Base-by-base conservation (phyloP, 768 basidiomycete species). In the Kwoniella pini region DNA sequence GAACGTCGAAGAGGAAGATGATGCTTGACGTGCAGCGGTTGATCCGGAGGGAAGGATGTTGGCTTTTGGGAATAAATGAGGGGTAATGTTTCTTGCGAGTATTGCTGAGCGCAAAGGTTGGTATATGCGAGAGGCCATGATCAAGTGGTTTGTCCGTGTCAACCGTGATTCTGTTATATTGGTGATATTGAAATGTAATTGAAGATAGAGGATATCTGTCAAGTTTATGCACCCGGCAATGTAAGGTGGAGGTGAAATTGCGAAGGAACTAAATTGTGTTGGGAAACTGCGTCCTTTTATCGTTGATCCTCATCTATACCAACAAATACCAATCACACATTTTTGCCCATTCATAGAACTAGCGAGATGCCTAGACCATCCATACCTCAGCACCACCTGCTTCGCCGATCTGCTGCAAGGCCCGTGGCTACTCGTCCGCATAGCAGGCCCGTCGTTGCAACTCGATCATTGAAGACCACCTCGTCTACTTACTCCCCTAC, bases 1-100 rank as follows among this genome's bases (percentile, higher is more conserved):
- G 46, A 58, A 58, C 13, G 55, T 45, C 9, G 55, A 57, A 13
- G 57, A 58, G 3, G 57, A 49, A 42, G 57, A 38, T 26, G 55
- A 46, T 30, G 48, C 30, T 6, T 50, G 48, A 15, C 30, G 10
- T 11, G n/a, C 6, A 17, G 27, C 17, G 21, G 21, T 3, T 13
- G 1, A 50, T 6, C 12, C 7, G 12, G 33, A 17, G 33, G 48
- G 49, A 30, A 30, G 57, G 36, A 17, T 12, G 2, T 40, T 21
- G 0, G 43, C 39, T 40, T 17, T 39, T 22, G 42, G 15, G 10
- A 21, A 10, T 19, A 11, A 5, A 13, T 13, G 7, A n/a, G 53
- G 40, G 24, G 15, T 5, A 4, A n/a, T 15, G 26, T 0, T 21
- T 1, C n/a, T 28, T 42, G 24, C 21, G 1, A 30, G 15, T 24